Evolutionary conservation across 352 stramenopile genomes (phyloP).

Genomic region (Pythium graminicola): DNA sequence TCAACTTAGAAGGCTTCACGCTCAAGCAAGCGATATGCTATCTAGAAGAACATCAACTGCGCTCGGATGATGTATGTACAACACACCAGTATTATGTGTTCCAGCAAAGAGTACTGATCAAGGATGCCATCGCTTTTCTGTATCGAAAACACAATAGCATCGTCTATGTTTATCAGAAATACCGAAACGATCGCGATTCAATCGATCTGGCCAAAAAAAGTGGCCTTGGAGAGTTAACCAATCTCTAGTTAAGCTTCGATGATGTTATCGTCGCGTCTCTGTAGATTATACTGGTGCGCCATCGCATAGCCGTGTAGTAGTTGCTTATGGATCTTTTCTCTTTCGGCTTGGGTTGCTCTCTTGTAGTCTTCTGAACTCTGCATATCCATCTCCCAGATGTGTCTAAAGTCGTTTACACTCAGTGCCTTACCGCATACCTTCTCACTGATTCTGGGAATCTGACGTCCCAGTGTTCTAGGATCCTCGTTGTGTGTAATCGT

Average conservation of each 20-base stretch:
- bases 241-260: neutral
- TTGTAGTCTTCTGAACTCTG: neutral
- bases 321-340: neutral
- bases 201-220: neutral
- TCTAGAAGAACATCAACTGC: neutral
- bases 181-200: neutral
- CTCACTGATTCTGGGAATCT: neutral
- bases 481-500: neutral
- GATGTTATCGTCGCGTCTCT: neutral
- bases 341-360: neutral
- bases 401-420: neutral
- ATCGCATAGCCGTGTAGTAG: neutral
- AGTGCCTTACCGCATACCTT: neutral
- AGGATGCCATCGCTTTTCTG: neutral
- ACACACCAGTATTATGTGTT: constrained; percentile 4
- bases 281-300: neutral
- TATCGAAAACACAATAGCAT: neutral
- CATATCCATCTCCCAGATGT: neutral
- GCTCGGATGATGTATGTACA: neutral
- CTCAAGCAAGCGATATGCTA: constrained; percentile 3
- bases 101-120: neutral
- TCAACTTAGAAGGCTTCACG: neutral
- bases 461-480: neutral
- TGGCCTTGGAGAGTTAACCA: neutral
- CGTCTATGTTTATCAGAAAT: constrained; percentile 2